Evolutionary conservation across 768 basidiomycete species (phyloP), one percentile per base, ranked within the genome.

Genomic region (Podaxis pistillaris): DNA sequence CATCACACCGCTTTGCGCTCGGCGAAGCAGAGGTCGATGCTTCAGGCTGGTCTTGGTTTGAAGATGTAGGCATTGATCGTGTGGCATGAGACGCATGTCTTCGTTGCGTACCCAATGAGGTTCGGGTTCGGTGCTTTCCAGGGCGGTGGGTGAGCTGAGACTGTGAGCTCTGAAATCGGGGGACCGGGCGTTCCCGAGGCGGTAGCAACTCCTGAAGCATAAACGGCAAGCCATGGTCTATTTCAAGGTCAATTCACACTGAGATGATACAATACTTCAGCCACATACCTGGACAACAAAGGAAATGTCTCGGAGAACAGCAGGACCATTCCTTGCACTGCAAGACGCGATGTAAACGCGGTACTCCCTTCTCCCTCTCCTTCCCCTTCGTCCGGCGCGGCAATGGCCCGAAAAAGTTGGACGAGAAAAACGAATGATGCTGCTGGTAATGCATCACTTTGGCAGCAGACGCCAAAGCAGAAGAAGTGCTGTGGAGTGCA

Each of bases 321-420:
- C 77, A 84, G 58, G 81, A 78, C 76, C 83, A 81, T 65, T 78
- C 79, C 60, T 78, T 72, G 68, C 77, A 80, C 56, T 73, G 72
- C 46, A 73, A 69, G n/a, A 75, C 70, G 66, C 69, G 51, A 54
- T 70, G 65, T 38, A 67, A 62, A 38, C 69, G 65, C 49, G 73
- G 69, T 52, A 68, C 64, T 22, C 75, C 79, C 68, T 75, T 82
- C 67, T 78, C 82, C 72, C 36, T 62, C 22, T 56, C 60, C 44
- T 87, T 87, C 36, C 84, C 84, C 68, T 85, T 87, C 56, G 70
- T 73, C 58, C 75, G 76, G 61, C 81, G 76, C 8, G 85, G 81
- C 33, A 74, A 73, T 9, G 87, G 87, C 2, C 79, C 82, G 67
- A 86, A 86, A 71, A 87, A 86, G 67, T 85, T 81, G 9, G 72